These are phyloP conservation scores for Claviceps digitariae DNA, from an alignment of 2,329 filamentous ascomycete genomes.

Conservation along the genomic window DNA sequence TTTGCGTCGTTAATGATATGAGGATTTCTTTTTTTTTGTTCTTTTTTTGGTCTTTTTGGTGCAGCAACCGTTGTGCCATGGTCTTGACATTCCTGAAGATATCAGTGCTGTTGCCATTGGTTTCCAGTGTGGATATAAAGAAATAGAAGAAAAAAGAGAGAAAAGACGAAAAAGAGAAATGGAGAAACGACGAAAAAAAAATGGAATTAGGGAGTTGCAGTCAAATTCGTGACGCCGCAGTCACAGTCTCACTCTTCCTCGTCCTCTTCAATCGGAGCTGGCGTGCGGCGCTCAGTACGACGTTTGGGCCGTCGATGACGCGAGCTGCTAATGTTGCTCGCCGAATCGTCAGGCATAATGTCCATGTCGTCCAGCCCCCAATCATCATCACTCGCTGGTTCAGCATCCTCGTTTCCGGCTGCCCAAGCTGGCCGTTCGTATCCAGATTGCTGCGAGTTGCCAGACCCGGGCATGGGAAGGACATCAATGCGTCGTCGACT, in stretches of 20 bases:
- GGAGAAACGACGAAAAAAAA: background rate
- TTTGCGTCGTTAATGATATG: background rate
- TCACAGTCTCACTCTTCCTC: conserved; percentile 38
- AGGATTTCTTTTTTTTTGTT: background rate
- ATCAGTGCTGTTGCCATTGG: background rate
- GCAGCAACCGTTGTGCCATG: background rate
- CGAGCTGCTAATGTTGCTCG: conserved; percentile 66
- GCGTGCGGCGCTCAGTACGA: conserved; percentile 54
- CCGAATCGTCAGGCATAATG: conserved; percentile 65
- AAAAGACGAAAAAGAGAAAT: background rate
- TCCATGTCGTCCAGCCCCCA: conserved; percentile 45
- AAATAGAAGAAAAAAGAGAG: background rate
- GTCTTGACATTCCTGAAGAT: background rate
- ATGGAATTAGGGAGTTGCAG: background rate
- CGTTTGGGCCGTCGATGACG: conserved; percentile 53
- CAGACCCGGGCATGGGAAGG: conserved; percentile 33
- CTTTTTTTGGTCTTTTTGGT: background rate
- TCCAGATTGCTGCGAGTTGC: conserved; percentile 28
- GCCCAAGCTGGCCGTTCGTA: conserved; percentile 29
- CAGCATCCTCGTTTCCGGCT: conserved; percentile 30
- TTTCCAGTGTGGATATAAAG: background rate
- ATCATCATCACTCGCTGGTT: conserved; percentile 42
- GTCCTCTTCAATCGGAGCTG: conserved; percentile 62
- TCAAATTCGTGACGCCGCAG: background rate
- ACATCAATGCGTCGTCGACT: conserved; percentile 44